Percentiles rank a stretch among this genome's conserved stretches.
Evolutionary conservation across 1,284 basidiomycete genomes (phyloP).

Genomic region (Inonotus obliquus): DNA sequence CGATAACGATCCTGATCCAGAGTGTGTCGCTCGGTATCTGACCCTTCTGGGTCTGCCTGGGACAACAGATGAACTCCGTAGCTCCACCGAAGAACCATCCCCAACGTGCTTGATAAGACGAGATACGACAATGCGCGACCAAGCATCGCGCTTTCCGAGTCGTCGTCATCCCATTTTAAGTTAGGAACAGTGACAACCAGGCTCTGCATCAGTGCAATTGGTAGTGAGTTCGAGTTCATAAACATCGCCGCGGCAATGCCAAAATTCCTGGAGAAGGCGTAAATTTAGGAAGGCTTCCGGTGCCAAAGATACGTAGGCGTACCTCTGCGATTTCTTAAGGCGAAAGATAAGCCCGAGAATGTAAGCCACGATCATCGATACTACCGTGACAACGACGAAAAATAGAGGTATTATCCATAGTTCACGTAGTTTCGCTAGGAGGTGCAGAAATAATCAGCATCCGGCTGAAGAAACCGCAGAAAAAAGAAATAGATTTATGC

Average conservation of each 20-base stretch:
- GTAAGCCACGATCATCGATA: conserved; percentile 57
- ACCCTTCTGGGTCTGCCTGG: conserved; percentile 56
- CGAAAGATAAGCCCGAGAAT: conserved; percentile 46
- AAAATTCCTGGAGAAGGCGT: conserved; percentile 53
- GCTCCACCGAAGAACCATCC: conserved; percentile 93
- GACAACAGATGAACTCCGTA: conserved; percentile 80
- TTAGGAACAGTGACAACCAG: conserved; percentile 82
- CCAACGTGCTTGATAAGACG: conserved; percentile 88
- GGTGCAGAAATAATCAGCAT: conserved; percentile 24
- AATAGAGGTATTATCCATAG: conserved; percentile 90
- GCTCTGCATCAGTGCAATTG: conserved; percentile 89
- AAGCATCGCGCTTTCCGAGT: conserved; percentile 84
- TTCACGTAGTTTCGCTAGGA: conserved; percentile 72
- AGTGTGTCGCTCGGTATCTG: conserved; percentile 25
- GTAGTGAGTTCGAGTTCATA: conserved; percentile 92
- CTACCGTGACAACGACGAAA: conserved; percentile 65
- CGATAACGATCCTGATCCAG: conserved; percentile 18
- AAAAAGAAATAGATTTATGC: too few species aligned
- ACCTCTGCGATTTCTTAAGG: conserved; percentile 62
- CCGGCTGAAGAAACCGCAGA: not conserved
- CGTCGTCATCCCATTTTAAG: conserved; percentile 79
- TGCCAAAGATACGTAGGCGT: conserved; percentile 19
- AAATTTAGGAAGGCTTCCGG: not conserved
- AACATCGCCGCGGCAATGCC: conserved; percentile 84
- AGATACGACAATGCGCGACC: conserved; percentile 91